phyloP scores from a whole-genome alignment of 139 green algal species.

The Coelastrella sp. region DNA sequence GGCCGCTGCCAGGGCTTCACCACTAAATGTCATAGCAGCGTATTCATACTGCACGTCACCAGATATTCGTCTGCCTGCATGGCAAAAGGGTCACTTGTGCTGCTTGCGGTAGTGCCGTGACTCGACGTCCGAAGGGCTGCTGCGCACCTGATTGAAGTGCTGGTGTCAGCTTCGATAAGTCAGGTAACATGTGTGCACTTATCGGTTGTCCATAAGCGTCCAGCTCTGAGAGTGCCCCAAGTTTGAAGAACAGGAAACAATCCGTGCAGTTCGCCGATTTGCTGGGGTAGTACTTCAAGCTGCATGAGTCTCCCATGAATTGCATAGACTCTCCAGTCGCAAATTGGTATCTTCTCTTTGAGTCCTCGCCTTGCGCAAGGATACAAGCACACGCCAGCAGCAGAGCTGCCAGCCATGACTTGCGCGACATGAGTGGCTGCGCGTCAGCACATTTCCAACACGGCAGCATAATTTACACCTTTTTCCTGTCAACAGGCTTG shows the following conservation, averaged over 20 bases:
- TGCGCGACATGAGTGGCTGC: no score
- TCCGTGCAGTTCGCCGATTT: conserved; percentile 15
- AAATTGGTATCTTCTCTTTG: not conserved
- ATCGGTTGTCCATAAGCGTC: conserved; percentile 30
- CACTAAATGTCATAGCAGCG: conserved; percentile 25
- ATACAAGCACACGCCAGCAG: conserved; percentile 18
- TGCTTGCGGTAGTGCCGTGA: not conserved
- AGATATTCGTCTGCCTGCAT: conserved; percentile 19
- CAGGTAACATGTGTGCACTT: not conserved
- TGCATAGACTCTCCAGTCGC: conserved; percentile 11
- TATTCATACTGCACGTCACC: conserved; percentile 10
- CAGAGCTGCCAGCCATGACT: not conserved
- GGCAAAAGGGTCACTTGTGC: not conserved
- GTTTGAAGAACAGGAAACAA: conserved; percentile 34
- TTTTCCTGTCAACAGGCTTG: no score
- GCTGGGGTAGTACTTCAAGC: conserved; percentile 22
- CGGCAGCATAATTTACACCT: no score
- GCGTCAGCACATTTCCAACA: no score
- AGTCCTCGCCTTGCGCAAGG: not conserved
- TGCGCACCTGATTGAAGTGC: conserved; percentile 9
- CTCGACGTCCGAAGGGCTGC: not conserved
- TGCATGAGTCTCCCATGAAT: not conserved
- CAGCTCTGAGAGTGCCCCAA: conserved; percentile 26
- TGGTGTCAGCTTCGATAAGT: not conserved
- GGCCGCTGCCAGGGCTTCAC: not conserved